phyloP scores from a whole-genome alignment of 2,329 filamentous ascomycete species.

The Penicillium freii region DNA sequence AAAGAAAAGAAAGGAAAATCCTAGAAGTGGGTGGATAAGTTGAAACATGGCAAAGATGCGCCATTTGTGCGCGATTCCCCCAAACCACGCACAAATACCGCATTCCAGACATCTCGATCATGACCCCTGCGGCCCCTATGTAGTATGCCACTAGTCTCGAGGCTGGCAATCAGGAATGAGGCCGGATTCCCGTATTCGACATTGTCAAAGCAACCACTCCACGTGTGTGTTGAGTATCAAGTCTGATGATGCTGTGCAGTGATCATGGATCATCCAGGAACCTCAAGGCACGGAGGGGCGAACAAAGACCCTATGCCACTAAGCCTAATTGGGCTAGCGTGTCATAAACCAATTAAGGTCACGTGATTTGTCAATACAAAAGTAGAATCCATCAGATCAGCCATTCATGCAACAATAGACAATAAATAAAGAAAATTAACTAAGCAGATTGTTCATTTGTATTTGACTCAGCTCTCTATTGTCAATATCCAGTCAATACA shows the following conservation, averaged over 20 bases:
- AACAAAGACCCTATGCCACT: not conserved
- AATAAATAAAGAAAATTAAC: not conserved
- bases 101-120: conserved; percentile 25
- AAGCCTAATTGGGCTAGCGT: conserved; percentile 1
- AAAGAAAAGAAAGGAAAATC: conserved; percentile 15
- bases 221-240: not conserved
- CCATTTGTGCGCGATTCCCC: conserved; percentile 31
- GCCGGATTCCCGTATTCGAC: not conserved
- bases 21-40: conserved; percentile 12
- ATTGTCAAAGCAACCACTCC: conserved; percentile 4
- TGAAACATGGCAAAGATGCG: conserved; percentile 25
- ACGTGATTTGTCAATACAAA: not conserved
- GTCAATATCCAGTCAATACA: not conserved
- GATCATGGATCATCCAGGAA: conserved; percentile 6
- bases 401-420: not conserved
- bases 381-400: not conserved
- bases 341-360: not conserved
- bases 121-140: conserved; percentile 8
- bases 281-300: not conserved
- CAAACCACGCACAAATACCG: conserved; percentile 39
- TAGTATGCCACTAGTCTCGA: conserved; percentile 11
- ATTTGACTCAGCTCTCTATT: not conserved
- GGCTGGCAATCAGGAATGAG: conserved; percentile 9
- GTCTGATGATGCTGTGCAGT: not conserved
- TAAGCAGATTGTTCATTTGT: not conserved